phyloP scores from a whole-genome alignment of 441 rosid genomes.

The Erodium moschatum region DNA sequence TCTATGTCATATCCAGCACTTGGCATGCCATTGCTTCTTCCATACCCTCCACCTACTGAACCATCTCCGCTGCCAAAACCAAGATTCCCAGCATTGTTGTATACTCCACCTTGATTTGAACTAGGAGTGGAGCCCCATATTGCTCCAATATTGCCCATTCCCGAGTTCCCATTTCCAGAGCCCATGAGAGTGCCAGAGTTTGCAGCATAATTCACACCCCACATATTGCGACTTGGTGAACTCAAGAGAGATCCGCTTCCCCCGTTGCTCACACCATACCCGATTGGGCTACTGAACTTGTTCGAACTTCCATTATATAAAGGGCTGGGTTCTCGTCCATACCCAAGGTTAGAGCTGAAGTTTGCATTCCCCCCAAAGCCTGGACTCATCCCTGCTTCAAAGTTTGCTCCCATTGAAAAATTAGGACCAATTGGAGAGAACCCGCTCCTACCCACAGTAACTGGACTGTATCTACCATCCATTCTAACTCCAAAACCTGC shows the following conservation, averaged over 20 bases:
- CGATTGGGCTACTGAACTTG: slow-evolving; percentile 35
- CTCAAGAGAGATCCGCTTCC: slow-evolving; percentile 33
- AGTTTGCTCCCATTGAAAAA: slow-evolving; percentile 40
- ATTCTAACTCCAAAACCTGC: slow-evolving; percentile 45
- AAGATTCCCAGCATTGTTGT: slow-evolving; percentile 17
- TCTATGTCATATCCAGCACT: slow-evolving; percentile 39
- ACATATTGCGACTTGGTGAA: slow-evolving; percentile 36
- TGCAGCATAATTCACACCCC: slow-evolving; percentile 40
- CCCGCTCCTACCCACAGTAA: slow-evolving; percentile 39
- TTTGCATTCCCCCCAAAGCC: slow-evolving; percentile 32
- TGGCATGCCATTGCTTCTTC: slow-evolving; percentile 34
- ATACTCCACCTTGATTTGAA: slow-evolving; percentile 28
- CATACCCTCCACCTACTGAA: slow-evolving; percentile 29
- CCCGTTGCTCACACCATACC: slow-evolving; percentile 28
- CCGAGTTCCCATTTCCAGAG: slow-evolving; percentile 35
- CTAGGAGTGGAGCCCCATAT: slow-evolving; percentile 35
- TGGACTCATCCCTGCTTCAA: slow-evolving; percentile 40
- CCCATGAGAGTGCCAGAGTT: slow-evolving; percentile 28
- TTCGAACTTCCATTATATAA: slow-evolving; percentile 27
- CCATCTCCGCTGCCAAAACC: slow-evolving; percentile 28
- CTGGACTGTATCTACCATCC: slow-evolving; percentile 56
- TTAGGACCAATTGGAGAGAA: slow-evolving; percentile 43
- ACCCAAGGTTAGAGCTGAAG: slow-evolving; percentile 39
- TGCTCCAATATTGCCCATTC: slow-evolving; percentile 40
- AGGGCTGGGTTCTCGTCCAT: slow-evolving; percentile 39